Base-by-base conservation (phyloP, 768 basidiomycete species). In the Suillus discolor region DNA sequence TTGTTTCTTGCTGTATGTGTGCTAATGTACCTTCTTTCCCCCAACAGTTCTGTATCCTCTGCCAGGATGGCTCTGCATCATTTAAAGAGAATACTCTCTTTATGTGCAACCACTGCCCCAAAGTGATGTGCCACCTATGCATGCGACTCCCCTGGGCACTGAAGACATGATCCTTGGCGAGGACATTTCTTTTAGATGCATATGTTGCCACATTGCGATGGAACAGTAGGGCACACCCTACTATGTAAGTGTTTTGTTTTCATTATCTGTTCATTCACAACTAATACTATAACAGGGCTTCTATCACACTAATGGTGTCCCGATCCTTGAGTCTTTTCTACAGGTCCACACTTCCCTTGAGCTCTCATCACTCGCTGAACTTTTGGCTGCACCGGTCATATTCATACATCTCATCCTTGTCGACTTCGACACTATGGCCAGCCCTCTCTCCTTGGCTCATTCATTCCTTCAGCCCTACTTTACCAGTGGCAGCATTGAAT, bases 201-300 rank as follows among this genome's bases (percentile, higher is more conserved):
- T 60, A 20, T 39, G 36, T 42, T 60, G 38, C 36, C 59, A 60
- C n/a, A 39, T 31, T 1, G 16, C 28, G 1, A 13, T 34, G 59
- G 59, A 41, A 12, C 9, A 45, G 45, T 6, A 60, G 31, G 28
- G 28, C 8, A 9, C 38, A 23, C 11, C 7, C 12, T 60, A 60
- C 59, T 36, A 15, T n/a, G 59, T 60, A n/a, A 60, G 59, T 60
- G 16, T 41, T 31, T 25, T 38, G 36, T 28, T 45, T 45, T 45
- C 45, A 11, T 45, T n/a, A n/a, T 45, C 8, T 45, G 8, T 45
- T 45, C 45, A 45, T 45, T 45, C 20, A 8, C 45, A 45, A 12
- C 45, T 45, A n/a, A 45, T 45, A 2, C 7, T 45, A 45, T 20
- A 20, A n/a, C 45, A 45, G n/a, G 45, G 45, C 20, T 45, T 45